phyloP scores from a whole-genome alignment of 208 protist genomes.

The Crithidia expoeki region DNA sequence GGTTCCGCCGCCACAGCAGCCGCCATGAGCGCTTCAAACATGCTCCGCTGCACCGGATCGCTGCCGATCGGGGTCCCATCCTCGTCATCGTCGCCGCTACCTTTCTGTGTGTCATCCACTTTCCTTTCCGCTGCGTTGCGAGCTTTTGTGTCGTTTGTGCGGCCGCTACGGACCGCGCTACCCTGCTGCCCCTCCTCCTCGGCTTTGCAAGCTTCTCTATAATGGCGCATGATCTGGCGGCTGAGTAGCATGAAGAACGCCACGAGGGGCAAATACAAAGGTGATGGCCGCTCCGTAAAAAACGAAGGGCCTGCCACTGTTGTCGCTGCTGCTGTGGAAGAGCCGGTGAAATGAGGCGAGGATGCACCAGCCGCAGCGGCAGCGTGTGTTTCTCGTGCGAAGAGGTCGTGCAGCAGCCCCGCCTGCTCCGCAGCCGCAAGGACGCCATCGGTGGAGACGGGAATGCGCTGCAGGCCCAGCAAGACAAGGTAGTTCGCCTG shows the following conservation, averaged over 20 bases:
- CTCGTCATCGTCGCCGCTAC: neutral
- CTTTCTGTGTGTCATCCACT: neutral
- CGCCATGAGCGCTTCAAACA: conserved; percentile 28
- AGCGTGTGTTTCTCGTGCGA: neutral
- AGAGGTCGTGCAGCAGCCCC: conserved; percentile 11
- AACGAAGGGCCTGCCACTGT: neutral
- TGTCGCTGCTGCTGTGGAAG: neutral
- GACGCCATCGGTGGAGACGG: conserved; percentile 34
- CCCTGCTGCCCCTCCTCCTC: conserved; percentile 18
- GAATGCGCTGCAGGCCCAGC: conserved; percentile 31
- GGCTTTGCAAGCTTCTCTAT: conserved; percentile 17
- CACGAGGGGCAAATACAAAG: conserved; percentile 19
- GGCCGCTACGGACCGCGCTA: neutral
- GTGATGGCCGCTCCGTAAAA: neutral
- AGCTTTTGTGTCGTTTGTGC: neutral
- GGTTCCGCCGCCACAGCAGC: conserved; percentile 9
- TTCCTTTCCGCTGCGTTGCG: neutral
- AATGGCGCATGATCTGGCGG: conserved; percentile 6
- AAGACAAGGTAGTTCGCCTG: conserved; percentile 31
- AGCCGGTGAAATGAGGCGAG: neutral
- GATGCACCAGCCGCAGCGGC: neutral
- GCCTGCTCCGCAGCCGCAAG: conserved; percentile 25
- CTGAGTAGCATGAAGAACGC: conserved; percentile 29
- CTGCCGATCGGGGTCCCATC: neutral
- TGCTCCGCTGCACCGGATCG: conserved; percentile 21